These are phyloP conservation scores for Pseudozyma sp. DNA, from an alignment of 1,284 basidiomycete genomes.

Conservation along the genomic window DNA sequence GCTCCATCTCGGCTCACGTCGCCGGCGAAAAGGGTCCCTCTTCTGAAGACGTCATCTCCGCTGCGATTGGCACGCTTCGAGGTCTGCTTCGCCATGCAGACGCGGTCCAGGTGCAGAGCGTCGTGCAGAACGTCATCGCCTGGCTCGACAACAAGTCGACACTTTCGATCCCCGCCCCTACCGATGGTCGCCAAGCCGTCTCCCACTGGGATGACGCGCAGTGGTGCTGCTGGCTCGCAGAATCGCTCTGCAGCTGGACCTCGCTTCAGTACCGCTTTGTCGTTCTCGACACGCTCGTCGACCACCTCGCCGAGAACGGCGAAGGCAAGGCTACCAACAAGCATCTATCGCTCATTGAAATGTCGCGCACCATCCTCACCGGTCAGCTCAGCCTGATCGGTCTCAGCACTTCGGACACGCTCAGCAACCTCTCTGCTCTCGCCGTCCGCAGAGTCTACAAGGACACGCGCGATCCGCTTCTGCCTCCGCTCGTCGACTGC, in stretches of 20 bases:
- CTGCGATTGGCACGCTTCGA: slow-evolving; percentile 79
- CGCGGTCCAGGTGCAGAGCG: slow-evolving; percentile 77
- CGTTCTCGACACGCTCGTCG: slow-evolving; percentile 85
- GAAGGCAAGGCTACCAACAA: slow-evolving; percentile 74
- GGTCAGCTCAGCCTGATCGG: slow-evolving; percentile 86
- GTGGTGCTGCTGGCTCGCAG: slow-evolving; percentile 85
- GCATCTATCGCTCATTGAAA: slow-evolving; percentile 79
- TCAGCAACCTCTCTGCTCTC: slow-evolving; percentile 74
- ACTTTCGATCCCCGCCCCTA: slow-evolving; percentile 18
- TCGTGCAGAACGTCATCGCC: slow-evolving; percentile 76
- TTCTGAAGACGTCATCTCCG: slow-evolving; percentile 78
- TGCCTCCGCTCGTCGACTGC: slow-evolving; percentile 80
- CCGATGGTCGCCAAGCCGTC: slow-evolving; percentile 25
- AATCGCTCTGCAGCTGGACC: slow-evolving; percentile 82
- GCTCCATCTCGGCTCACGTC: slow-evolving; percentile 85
- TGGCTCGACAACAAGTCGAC: slow-evolving; percentile 60
- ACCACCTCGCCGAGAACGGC: slow-evolving; percentile 79
- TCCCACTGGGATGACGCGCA: slow-evolving; percentile 78
- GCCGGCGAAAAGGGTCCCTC: slow-evolving; percentile 88
- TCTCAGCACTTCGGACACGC: slow-evolving; percentile 87
- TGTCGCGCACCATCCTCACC: slow-evolving; percentile 83
- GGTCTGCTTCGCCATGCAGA: slow-evolving; percentile 82
- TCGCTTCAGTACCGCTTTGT: slow-evolving; percentile 92
- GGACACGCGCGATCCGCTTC: slow-evolving; percentile 73
- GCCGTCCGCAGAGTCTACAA: slow-evolving; percentile 78